Evolutionary conservation across 1,284 basidiomycete species (phyloP).

Genomic region (Bjerkandera adusta): DNA sequence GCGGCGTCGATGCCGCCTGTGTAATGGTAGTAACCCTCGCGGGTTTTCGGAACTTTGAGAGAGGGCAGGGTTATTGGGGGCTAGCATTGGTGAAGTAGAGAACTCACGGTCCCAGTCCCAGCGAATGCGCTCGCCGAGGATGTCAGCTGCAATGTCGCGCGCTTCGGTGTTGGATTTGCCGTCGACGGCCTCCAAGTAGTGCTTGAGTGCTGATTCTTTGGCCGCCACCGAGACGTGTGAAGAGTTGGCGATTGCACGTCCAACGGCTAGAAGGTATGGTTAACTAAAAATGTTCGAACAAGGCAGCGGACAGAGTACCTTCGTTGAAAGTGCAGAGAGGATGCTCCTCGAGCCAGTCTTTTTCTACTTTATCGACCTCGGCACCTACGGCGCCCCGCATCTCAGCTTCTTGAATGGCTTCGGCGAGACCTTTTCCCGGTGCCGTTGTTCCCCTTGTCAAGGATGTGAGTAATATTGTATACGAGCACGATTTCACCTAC

Average conservation of each 20-base stretch:
- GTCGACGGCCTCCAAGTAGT: constrained; percentile 56
- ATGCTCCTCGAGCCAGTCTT: constrained; percentile 73
- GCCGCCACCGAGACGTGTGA: constrained; percentile 36
- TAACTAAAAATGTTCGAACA: constrained; percentile 1
- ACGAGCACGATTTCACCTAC: constrained; percentile 46
- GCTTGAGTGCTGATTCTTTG: constrained; percentile 56
- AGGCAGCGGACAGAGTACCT: constrained; percentile 42
- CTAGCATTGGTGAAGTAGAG: constrained; percentile 13
- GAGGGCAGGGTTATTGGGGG: not conserved
- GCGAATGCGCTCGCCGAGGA: constrained; percentile 67
- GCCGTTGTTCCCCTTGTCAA: constrained; percentile 10
- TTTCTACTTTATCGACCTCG: constrained; percentile 77
- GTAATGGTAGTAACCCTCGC: constrained; percentile 92
- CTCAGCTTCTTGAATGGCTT: constrained; percentile 76
- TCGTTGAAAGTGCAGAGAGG: constrained; percentile 82
- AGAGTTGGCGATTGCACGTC: constrained; percentile 49
- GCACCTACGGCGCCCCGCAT: constrained; percentile 62
- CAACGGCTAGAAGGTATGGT: constrained; percentile 47
- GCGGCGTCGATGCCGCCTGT: constrained; percentile 83
- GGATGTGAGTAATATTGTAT: not conserved
- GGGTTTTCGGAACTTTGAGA: constrained; percentile 73
- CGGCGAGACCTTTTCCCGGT: constrained; percentile 58
- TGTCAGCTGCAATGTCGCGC: constrained; percentile 67
- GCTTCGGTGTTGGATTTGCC: constrained; percentile 79
- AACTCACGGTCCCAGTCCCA: constrained; percentile 89